phyloP scores from a whole-genome alignment of 768 basidiomycete species.

The Sutorius australiensis region DNA sequence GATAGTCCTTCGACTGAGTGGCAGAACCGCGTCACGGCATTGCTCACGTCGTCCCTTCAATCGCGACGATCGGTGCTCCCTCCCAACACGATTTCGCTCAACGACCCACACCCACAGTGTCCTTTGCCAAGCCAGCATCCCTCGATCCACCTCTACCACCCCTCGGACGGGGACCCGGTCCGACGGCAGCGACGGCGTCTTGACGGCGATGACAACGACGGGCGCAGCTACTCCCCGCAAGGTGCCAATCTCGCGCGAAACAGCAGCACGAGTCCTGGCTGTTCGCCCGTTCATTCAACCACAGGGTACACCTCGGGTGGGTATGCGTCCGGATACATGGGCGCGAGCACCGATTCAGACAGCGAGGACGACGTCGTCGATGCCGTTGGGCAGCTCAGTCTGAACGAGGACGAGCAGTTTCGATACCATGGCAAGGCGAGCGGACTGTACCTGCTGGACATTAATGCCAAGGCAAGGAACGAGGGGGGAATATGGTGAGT shows the following conservation, averaged over 20 bases:
- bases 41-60: conserved; percentile 22
- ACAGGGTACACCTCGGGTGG: conserved; percentile 15
- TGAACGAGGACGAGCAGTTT: conserved; percentile 85
- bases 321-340: conserved; percentile 26
- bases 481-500: conserved; percentile 73
- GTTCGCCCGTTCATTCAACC: conserved; percentile 14
- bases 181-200: conserved; percentile 53
- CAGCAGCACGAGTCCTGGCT: conserved; percentile 17
- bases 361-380: conserved; percentile 51
- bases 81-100: conserved; percentile 9
- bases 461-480: conserved; percentile 57
- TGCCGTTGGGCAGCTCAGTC: conserved; percentile 79
- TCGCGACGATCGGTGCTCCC: conserved; percentile 2
- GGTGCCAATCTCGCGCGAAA: conserved; percentile 6
- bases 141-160: conserved; percentile 10
- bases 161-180: conserved; percentile 28
- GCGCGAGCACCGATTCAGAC: conserved; percentile 31
- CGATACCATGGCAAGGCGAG: conserved; percentile 85
- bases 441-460: conserved; percentile 69
- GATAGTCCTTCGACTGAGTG: conserved; percentile 76
- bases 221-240: conserved; percentile 6
- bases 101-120: conserved; percentile 11
- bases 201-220: conserved; percentile 12
- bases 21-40: conserved; percentile 60
- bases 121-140: conserved; percentile 6